Evolutionary conservation across 139 green algal genomes (phyloP).

Genomic region (Choricystis sp.): DNA sequence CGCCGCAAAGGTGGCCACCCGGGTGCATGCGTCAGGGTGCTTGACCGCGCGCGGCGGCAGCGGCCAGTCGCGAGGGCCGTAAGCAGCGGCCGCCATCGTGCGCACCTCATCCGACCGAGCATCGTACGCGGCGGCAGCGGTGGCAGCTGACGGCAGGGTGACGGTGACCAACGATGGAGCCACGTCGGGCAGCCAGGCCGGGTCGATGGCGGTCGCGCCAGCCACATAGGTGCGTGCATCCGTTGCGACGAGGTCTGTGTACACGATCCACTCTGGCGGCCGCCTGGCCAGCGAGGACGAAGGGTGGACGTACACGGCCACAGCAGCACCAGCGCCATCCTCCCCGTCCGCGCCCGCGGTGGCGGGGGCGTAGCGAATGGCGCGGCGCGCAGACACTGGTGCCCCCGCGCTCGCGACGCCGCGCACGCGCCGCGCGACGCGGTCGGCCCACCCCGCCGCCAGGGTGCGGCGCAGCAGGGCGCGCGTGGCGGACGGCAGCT

Average conservation of each 20-base stretch:
- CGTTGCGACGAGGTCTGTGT: slow-evolving; percentile 55
- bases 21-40: slow-evolving; percentile 23
- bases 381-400: too few species aligned
- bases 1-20: slow-evolving; percentile 48
- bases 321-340: slow-evolving; percentile 13
- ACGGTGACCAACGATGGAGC: slow-evolving; percentile 38
- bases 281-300: slow-evolving; percentile 37
- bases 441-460: slow-evolving; percentile 77
- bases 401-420: too few species aligned
- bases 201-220: slow-evolving; percentile 46
- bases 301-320: slow-evolving; percentile 80
- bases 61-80: slow-evolving; percentile 60
- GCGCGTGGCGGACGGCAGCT: slow-evolving; percentile 11
- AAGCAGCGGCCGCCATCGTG: slow-evolving; percentile 43
- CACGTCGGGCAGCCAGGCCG: slow-evolving; percentile 26
- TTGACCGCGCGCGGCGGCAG: slow-evolving; percentile 36
- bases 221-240: slow-evolving; percentile 76
- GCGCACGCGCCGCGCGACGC: slow-evolving; percentile 34
- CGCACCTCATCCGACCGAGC: slow-evolving; percentile 43
- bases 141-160: slow-evolving; percentile 26
- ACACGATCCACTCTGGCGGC: slow-evolving; percentile 62
- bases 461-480: slow-evolving; percentile 39
- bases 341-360: slow-evolving; percentile 45
- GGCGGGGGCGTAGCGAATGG: slow-evolving; percentile 8
- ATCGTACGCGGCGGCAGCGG: slow-evolving; percentile 44